phyloP scores from a whole-genome alignment of 495 filamentous ascomycete genomes.

The Podospora pseudoanserina region DNA sequence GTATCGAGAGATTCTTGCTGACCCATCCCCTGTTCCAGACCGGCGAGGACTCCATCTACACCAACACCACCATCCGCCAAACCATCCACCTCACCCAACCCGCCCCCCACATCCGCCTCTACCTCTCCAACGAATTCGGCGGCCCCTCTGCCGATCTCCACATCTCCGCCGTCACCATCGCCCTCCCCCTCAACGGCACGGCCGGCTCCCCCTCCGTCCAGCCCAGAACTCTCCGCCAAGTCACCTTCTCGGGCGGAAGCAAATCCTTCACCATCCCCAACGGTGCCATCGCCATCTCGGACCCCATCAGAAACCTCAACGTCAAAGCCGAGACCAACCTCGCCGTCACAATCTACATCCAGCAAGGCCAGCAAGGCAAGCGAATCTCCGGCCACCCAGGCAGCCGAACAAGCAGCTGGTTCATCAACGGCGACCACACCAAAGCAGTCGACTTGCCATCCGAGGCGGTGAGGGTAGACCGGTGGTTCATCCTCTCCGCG shows the following conservation, averaged over 20 bases:
- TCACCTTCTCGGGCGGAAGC: slow-evolving; percentile 50
- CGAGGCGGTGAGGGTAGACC: slow-evolving; percentile 26
- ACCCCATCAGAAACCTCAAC: slow-evolving; percentile 49
- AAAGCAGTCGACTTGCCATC: slow-evolving; percentile 32
- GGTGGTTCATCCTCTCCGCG: slow-evolving; percentile 54
- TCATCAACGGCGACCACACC: slow-evolving; percentile 48
- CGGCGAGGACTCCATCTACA: slow-evolving; percentile 26
- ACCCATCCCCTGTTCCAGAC: slow-evolving; percentile 20
- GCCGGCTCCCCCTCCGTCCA: slow-evolving; percentile 47
- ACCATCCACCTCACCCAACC: slow-evolving; percentile 54
- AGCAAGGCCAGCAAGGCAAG: slow-evolving; percentile 47
- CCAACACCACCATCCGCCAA: slow-evolving; percentile 58
- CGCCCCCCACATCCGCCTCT: slow-evolving; percentile 48
- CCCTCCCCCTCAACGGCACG: slow-evolving; percentile 40
- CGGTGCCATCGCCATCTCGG: slow-evolving; percentile 55
- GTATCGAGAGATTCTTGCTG: not conserved
- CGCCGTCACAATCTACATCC: slow-evolving; percentile 53
- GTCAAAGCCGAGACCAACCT: slow-evolving; percentile 44
- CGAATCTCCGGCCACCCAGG: slow-evolving; percentile 59
- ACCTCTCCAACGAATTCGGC: slow-evolving; percentile 61
- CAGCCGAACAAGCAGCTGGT: slow-evolving; percentile 53
- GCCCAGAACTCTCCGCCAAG: slow-evolving; percentile 34
- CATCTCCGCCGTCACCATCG: slow-evolving; percentile 54
- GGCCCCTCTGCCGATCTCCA: slow-evolving; percentile 42
- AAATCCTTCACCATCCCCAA: slow-evolving; percentile 46